Evolutionary conservation across 352 stramenopile species (phyloP), one percentile per base, ranked within the genome.

Genomic region (Globisporangium spinosum): DNA sequence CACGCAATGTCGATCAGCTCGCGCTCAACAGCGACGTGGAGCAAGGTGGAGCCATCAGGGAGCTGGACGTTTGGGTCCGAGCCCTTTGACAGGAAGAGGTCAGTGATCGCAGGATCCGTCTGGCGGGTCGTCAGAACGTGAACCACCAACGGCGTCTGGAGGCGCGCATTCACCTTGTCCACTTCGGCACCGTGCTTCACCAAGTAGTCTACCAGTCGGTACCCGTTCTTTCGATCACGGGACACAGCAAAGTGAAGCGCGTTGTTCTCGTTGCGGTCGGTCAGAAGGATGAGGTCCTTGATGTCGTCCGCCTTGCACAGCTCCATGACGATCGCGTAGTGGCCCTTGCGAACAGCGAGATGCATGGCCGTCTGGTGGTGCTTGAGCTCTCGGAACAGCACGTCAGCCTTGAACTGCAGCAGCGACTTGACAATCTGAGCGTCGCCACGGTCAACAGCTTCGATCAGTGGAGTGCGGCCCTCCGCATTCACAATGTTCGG

Each of bases 71-170:
- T 91, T 2, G 83, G 74, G 64, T 92, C 83, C 4, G 87, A 83
- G 40, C 81, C 79, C 66, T 83, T 79, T 23, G 72, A 57, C 6
- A 94, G 68, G 62, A 95, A 91, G 13, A 91, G 67, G 38, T 93
- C 82, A 7, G 89, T 80, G 64, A 94, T 93, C 8, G 83, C 82
- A 51, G 87, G 80, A 57, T 95, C 87, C 7, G 85, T 93, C 64
- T 94, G 87, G 23, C 87, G 83, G 9, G 87, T 94, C 13, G 87
- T 95, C 80, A 95, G 87, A 56, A 95, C 85, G 75, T 94, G 85
- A 6, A 95, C 87, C 1, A 91, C 85, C 22, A 95, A 66, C 20
- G 85, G 87, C 27, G 79, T 89, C 67, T 95, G 87, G 53, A 93
- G 81, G 2, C 87, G 78, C 10, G 84, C 70, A 69, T 95, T 95